Conservation (phyloP, 1,139 yeast species). For the Suhomyces chickasaworum region DNA sequence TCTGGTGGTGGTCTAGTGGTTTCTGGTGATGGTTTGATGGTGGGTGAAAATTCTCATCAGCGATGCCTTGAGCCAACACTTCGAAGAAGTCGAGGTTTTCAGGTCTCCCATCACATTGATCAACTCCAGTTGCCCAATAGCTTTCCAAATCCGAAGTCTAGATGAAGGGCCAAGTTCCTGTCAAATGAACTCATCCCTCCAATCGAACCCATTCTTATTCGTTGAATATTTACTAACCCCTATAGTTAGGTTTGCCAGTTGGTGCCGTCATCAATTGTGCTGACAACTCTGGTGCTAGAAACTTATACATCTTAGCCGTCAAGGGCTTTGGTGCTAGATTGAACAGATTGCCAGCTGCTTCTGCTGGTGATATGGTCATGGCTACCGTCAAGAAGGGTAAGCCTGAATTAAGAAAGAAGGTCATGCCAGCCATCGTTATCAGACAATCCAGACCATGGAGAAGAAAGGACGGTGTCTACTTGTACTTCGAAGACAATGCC, state of each 20-base stretch:
- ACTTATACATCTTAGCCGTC: conserved; percentile 98
- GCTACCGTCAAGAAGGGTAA: conserved; percentile 99
- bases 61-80: background rate
- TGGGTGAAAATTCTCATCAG: background rate
- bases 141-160: too few species aligned
- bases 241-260: conserved; percentile 92
- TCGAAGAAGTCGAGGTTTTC: background rate
- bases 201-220: background rate
- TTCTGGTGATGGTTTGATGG: background rate
- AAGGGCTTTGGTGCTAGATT: conserved; percentile 99
- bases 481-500: conserved; percentile 99
- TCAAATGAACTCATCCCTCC: too few species aligned
- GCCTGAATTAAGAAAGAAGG: conserved; percentile 99
- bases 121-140: too few species aligned
- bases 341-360: conserved; percentile 99
- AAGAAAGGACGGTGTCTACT: conserved; percentile 99
- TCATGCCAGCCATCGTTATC: conserved; percentile 99
- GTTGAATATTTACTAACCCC: conserved; percentile 25
- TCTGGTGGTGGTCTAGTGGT: background rate
- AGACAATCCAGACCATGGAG: conserved; percentile 99
- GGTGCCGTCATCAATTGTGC: conserved; percentile 99
- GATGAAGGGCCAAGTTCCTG: too few species aligned
- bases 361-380: conserved; percentile 99
- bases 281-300: conserved; percentile 99
- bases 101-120: background rate